Base-by-base conservation (phyloP, 805 yeast species). In the Sugiyamaella smithiae region DNA sequence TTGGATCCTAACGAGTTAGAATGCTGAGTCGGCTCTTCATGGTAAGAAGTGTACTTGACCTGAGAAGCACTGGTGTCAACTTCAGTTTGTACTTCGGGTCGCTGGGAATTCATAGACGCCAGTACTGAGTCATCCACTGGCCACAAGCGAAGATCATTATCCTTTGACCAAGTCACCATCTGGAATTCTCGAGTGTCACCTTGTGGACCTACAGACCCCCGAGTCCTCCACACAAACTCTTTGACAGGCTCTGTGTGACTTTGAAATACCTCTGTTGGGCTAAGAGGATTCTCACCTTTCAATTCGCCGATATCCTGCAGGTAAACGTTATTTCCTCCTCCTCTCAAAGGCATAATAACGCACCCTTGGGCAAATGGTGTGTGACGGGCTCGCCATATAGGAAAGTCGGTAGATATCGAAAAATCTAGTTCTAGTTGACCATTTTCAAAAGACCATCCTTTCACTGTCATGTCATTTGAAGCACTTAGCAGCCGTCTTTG, bases 151-250 rank as follows among this genome's bases (percentile, higher is more conserved):
- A 93, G 69, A 61, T 88, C 95, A 56, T 82, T 79, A 62, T 93
- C 98, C 45, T 86, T 82, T 1, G 95, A 84, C 97, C 98, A 91
- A 0, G 98, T 88, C 1, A 93, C 91, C 43, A 93, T 66, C 64
- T 93, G 98, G 61, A 80, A 93, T 51, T 90, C 96, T 47, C 91
- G 72, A 68, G 87, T 88, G 56, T 82, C 83, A 11, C 32, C 29
- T 11, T 76, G 58, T 0, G 60, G 64, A 1, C 72, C 63, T 38
- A 71, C 70, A 2, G 71, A 64, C 49, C 81, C 77, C 31, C 88
- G 73, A 5, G 80, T 70, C 55, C 98, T 73, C 96, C 97, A 91
- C 1, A 89, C 69, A 60, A 91, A 89, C 61, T 93, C 98, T 33
- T 82, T 84, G 14, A 93, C 84, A 1, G 93, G 85, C 43, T 85